Conservation (phyloP, 148 eudicot genomes). For the Euryodendron excelsum region DNA sequence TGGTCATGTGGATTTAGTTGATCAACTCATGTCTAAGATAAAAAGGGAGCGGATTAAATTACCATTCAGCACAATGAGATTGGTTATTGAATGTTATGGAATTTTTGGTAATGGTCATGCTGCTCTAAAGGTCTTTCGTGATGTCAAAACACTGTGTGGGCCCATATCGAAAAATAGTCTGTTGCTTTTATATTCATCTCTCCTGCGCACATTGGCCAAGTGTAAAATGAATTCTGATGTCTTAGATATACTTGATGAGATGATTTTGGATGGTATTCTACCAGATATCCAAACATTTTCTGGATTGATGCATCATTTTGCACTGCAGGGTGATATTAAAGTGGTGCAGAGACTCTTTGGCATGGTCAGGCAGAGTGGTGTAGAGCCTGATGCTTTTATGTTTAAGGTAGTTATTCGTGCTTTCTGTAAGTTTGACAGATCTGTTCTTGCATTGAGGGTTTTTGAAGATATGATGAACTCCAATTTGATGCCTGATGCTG, state of each 20-base stretch:
- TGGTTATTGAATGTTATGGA: constrained; percentile 69
- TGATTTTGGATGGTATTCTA: constrained; percentile 51
- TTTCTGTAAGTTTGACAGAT: constrained; percentile 67
- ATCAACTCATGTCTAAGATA: constrained; percentile 50
- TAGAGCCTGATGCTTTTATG: constrained; percentile 75
- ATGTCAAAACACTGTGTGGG: constrained; percentile 51
- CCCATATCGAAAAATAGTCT: constrained; percentile 36
- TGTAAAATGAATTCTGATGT: constrained; percentile 59
- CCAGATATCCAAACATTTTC: constrained; percentile 87
- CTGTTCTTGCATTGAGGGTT: constrained; percentile 75
- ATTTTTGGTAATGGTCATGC: constrained; percentile 59
- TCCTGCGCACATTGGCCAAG: constrained; percentile 70
- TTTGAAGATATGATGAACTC: constrained; percentile 81
- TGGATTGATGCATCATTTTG: constrained; percentile 84
- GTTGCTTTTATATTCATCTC: constrained; percentile 66
- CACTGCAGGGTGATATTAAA: constrained; percentile 59
- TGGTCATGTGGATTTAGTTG: constrained; percentile 55
- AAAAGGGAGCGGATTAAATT: constrained; percentile 54
- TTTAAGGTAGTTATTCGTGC: constrained; percentile 65
- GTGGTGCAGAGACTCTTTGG: constrained; percentile 70
- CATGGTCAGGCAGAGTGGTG: constrained; percentile 60
- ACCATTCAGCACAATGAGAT: constrained; percentile 52
- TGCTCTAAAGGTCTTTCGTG: constrained; percentile 61
- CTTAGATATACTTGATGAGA: constrained; percentile 56
- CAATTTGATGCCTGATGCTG: constrained; percentile 48